Evolutionary conservation across 2,329 filamentous ascomycete genomes (phyloP), one percentile per base, ranked within the genome.

Genomic region (Periglandula ipomoeae): DNA sequence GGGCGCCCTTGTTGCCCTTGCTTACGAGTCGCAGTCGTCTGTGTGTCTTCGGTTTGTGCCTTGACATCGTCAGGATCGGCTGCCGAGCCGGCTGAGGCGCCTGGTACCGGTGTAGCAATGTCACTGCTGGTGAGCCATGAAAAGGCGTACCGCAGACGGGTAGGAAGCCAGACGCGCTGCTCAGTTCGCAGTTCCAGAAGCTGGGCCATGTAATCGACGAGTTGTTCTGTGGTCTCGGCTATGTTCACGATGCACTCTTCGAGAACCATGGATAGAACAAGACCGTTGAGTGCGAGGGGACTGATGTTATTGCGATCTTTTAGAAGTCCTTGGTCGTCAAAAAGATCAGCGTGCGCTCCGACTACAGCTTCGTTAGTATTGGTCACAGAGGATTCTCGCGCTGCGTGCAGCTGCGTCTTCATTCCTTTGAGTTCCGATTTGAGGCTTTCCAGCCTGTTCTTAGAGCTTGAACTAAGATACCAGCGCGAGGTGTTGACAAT

Each of bases 251-350:
- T 61, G 13, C 68, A 64, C 55, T 75, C 71, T 47, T 75, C 71
- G 7, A 73, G 61, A 4, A 74, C 68, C 68, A 76, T 72, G 13
- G 66, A 65, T 3, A 72, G 52, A 2, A 73, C 59, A n/a, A 76
- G 61, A 0, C 67, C 70, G 0, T 63, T 59, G 2, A 74, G 49
- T 7, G 60, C 56, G 0, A 60, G 58, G 4, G 60, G 54, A 0
- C 58, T 55, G 2, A 47, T 26, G 9, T 56, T 52, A 3, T 58
- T 56, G 0, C 59, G 49, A 1, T 57, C 19, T 17, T 64, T 67
- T 1, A 73, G 50, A 4, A 58, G 56, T 2, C 70, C 71, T n/a
- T 63, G 51, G 2, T 65, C 61, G 27, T 72, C 68, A 47, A 73
- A 74, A 0, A 73, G 51, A 15, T 69, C 63, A 1, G 59, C 59